Base-by-base conservation (phyloP, 2,329 filamentous ascomycete genomes). In the Xylaria sp. region DNA sequence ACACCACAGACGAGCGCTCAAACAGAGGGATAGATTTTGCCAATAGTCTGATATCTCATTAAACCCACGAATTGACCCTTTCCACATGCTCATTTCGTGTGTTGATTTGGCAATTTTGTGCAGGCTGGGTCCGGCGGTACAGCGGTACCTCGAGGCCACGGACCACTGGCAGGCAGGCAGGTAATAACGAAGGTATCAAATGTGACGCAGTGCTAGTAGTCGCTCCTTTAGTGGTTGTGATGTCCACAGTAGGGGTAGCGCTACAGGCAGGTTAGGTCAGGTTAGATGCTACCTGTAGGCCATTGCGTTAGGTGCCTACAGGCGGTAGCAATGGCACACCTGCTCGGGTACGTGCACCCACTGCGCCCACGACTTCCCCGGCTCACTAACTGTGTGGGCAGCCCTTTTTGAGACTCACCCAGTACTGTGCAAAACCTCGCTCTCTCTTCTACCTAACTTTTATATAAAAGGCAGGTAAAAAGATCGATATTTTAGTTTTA, bases 361-460 rank as follows among this genome's bases (percentile, higher is more conserved):
- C n/a, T n/a, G n/a, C n/a, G n/a, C n/a, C n/a, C 61, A 64, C 61
- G 47, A 62, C 58, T 60, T 60, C 31, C 63, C 64, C 67, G 42
- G 49, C 57, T 58, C 51, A 60, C 61, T 67, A 65, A 65, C 62
- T 67, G 65, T 65, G 71, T 71, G 70, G 69, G 67, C 63, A 71
- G 63, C 68, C 61, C 64, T 67, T 71, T 72, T 68, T 69, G 67
- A 67, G 67, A 66, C 69, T 73, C 66, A 64, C 63, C 63, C 49
- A 38, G 60, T 65, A 62, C 69, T 67, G 68, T 71, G 71, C 70
- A 74, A 74, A 74, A 73, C 71, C 72, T 73, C 72, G 70, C 68
- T 69, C 67, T 67, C 65, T 72, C 71, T 71, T 73, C 71, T 64
- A 70, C 69, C 72, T 73, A n/a, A n/a, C n/a, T n/a, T n/a, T n/a